Base-by-base conservation (phyloP, 768 basidiomycete species). In the Lactarius vividus region DNA sequence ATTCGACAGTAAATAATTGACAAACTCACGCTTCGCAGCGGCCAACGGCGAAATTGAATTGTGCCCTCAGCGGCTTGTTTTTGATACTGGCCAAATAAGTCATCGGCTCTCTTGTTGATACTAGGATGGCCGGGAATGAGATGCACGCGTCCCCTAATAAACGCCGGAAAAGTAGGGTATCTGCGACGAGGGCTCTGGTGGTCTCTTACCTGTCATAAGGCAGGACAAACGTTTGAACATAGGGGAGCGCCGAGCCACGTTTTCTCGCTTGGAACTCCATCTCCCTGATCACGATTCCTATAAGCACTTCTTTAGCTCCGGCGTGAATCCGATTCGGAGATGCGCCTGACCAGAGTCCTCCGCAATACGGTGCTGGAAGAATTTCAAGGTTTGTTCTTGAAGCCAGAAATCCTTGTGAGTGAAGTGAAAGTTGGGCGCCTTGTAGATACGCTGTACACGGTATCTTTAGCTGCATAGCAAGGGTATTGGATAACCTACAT, bases 21-120 rank as follows among this genome's bases (percentile, higher is more conserved):
- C 6, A 54, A 29, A 70, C 85, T 76, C 70, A 92, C 91, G 65
- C 77, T 78, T 79, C 84, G 80, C 70, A 92, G 72, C 9, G 91
- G 90, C 82, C 87, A 91, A 64, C 91, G 80, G 59, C 87, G 82
- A 74, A 94, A 91, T 37, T 75, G 78, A 46, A 94, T 73, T 28
- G 73, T 74, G 15, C 87, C 87, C 1, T 77, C 71, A 13, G 75
- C 73, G 10, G 89, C 91, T 71, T 91, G 83, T 33, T 77, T 72
- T 73, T 94, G 91, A 74, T 92, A 94, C 28, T 83, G 73, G 57
- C 75, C 65, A 69, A 93, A 90, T 42, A 90, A 83, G 10, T 72
- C 46, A 68, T 92, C 80, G 1, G 87, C 88, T 33, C 64, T 68
- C 18, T 39, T 23, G 56, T 85, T 83, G 42, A 72, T 65, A 56